Base-by-base conservation (phyloP, 768 basidiomycete species). In the Mycena vulgaris region DNA sequence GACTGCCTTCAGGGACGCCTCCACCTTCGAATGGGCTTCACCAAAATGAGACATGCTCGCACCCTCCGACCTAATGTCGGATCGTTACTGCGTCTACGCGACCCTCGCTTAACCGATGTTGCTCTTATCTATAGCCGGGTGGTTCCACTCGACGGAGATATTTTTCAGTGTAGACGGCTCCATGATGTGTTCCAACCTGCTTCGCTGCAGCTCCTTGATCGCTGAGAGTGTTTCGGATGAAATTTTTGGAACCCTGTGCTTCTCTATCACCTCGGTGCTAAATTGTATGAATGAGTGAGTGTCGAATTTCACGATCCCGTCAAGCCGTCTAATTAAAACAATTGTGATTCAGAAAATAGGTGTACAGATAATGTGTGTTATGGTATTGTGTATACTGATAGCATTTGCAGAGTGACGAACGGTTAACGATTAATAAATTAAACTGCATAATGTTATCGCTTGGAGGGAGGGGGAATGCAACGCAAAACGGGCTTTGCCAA, bases 391-490 rank as follows among this genome's bases (percentile, higher is more conserved):
- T 49, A 23, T 42, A 39, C 37, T 39, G 57, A 66, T 51, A 59
- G 56, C 48, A 59, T 66, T 66, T 31, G 48, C 33, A 66, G 37
- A 58, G 48, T 35, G 23, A 49, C 21, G 37, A 63, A 31, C n/a
- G 42, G 47, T 14, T 42, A 27, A 35, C 13, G n/a, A n/a, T n/a
- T n/a, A n/a, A n/a, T 30, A 35, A 13, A 63, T 28, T 37, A 27
- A 33, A n/a, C n/a, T n/a, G n/a, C 48, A 7, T 5, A 51, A 23
- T 23, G 49, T 63, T 39, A 63, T 51, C 39, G 48, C 37, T 14
- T 19, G 35, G 35, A 42, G 8, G 53, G 27, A 19, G 63, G 42
- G 3, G 25, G 25, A n/a, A n/a, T n/a, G n/a, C n/a, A n/a, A 14
- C 11, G 59, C 25, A 37, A 21, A 5, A n/a, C 28, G 17, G 58